Percentiles rank a stretch among this genome's conserved stretches.
Conservation (phyloP, 176 grass and related monocot genomes). For the Bromus sterilis region DNA sequence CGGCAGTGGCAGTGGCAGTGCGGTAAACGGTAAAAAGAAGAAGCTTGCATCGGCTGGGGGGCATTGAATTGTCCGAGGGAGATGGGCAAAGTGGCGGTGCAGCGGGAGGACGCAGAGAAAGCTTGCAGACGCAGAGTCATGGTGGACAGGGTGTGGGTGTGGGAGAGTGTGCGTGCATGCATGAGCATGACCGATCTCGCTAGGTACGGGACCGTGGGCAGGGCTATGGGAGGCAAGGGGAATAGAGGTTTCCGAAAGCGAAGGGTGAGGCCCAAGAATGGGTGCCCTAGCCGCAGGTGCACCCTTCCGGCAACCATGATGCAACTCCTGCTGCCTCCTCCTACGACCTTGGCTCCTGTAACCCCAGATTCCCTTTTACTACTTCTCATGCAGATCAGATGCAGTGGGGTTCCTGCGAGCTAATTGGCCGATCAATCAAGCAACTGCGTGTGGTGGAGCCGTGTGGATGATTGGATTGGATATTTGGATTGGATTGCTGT, state of each 20-base stretch:
- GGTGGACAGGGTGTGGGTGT: neutral
- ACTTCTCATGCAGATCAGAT: neutral
- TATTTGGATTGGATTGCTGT: neutral
- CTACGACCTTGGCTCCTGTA: neutral
- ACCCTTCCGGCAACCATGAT: slow-evolving; percentile 63
- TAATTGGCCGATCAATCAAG: slow-evolving; percentile 14
- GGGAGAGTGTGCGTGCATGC: slow-evolving; percentile 19
- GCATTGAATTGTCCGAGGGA: slow-evolving; percentile 33
- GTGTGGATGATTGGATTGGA: neutral
- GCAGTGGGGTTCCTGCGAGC: neutral
- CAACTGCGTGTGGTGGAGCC: neutral
- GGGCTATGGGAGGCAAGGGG: slow-evolving; percentile 42
- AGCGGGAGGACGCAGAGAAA: slow-evolving; percentile 23
- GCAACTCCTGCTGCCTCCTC: slow-evolving; percentile 16
- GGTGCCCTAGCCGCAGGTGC: slow-evolving; percentile 63
- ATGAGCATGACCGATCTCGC: slow-evolving; percentile 23
- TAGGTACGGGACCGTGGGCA: slow-evolving; percentile 44
- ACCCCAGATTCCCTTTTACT: slow-evolving; percentile 18
- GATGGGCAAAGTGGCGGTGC: slow-evolving; percentile 40
- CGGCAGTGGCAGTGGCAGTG: neutral
- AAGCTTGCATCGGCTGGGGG: neutral
- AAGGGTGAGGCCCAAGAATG: slow-evolving; percentile 56
- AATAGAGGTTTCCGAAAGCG: slow-evolving; percentile 96
- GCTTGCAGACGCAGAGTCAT: slow-evolving; percentile 39
- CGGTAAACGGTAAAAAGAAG: neutral